A percentile compares a stretch with the other conserved stretches of the same genome.
Evolutionary conservation across 257 asterid genomes (phyloP).

Genomic region (Petunia axillaris): DNA sequence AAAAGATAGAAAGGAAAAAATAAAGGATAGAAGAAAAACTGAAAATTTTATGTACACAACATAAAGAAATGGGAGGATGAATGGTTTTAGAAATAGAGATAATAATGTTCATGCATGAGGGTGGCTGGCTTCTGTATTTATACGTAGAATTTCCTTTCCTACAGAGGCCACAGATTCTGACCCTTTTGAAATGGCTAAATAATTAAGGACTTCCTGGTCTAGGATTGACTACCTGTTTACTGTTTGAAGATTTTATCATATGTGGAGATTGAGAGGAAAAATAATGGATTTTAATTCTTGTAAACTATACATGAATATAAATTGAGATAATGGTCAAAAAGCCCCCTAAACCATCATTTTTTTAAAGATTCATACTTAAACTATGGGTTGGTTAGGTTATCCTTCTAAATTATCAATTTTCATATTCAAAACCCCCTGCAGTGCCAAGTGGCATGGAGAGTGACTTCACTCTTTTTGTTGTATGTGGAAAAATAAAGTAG

Average conservation of each 20-base stretch:
- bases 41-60: not conserved
- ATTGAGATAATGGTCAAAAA: too few species aligned
- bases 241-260: not conserved
- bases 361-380: too few species aligned
- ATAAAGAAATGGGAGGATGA: not conserved
- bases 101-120: not conserved
- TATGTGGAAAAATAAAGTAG: too few species aligned
- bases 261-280: not conserved
- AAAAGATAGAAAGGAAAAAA: not conserved
- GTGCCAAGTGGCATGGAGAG: too few species aligned
- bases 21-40: not conserved
- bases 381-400: too few species aligned
- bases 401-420: too few species aligned
- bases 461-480: too few species aligned
- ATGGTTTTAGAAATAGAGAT: not conserved
- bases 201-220: not conserved
- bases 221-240: too few species aligned
- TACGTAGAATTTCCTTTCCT: not conserved
- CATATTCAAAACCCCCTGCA: too few species aligned
- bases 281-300: not conserved
- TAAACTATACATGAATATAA: too few species aligned
- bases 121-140: not conserved
- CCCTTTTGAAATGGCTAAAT: not conserved
- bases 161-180: not conserved
- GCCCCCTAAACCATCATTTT: too few species aligned